Percentiles rank a stretch among this genome's conserved stretches.
Evolutionary conservation across 78 protist genomes (phyloP).

Genomic region (Bigelowiella natans): DNA sequence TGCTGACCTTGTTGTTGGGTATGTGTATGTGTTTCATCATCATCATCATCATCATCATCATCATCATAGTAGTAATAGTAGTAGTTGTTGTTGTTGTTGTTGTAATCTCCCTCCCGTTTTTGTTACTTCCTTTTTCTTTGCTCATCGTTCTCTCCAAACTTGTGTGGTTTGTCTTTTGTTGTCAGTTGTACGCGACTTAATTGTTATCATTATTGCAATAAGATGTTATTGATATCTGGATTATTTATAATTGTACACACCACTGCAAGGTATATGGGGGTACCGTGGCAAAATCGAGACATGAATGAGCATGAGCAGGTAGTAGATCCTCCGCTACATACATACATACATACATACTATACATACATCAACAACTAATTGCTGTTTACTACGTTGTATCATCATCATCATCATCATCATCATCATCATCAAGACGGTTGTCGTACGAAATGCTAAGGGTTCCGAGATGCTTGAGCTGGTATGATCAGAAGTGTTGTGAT

Average conservation of each 20-base stretch:
- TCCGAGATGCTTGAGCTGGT: background rate
- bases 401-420: background rate
- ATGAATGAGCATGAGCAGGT: background rate
- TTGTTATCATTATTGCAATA: no score
- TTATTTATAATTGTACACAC: no score
- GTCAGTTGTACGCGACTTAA: no score
- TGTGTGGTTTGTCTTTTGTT: no score
- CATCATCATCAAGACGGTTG: background rate
- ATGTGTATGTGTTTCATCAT: background rate
- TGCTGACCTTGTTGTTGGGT: slow-evolving; percentile 29
- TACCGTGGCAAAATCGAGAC: background rate
- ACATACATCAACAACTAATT: background rate
- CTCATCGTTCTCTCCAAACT: no score
- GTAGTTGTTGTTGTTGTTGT: no score
- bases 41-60: no score
- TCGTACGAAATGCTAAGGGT: background rate
- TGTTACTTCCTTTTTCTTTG: no score
- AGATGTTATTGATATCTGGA: no score
- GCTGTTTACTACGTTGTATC: background rate
- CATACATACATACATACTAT: background rate
- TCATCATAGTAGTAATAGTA: no score
- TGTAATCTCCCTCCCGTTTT: no score
- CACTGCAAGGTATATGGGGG: background rate
- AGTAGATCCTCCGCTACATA: background rate
- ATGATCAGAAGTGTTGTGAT: no score